phyloP scores from a whole-genome alignment of 345 rosid genomes.

The Aquilaria sinensis region DNA sequence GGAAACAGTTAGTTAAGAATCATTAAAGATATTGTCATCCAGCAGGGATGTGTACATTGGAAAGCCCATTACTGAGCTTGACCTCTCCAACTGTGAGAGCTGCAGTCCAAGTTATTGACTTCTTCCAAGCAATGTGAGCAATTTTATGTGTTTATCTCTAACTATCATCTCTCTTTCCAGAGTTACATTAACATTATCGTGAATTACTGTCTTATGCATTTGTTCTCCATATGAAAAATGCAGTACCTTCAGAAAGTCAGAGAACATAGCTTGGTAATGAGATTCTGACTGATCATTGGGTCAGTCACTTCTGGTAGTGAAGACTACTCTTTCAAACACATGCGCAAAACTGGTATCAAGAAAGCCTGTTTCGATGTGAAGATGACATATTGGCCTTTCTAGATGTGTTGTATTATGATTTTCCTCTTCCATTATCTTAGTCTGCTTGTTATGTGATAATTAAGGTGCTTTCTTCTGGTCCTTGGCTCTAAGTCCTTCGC shows the following conservation, averaged over 20 bases:
- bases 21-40: constrained; percentile 44
- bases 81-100: constrained; percentile 88
- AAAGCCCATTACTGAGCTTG: constrained; percentile 91
- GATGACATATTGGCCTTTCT: constrained; percentile 74
- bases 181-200: not conserved
- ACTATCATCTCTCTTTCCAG: not conserved
- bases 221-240: constrained; percentile 22
- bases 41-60: constrained; percentile 72
- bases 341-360: constrained; percentile 99
- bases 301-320: constrained; percentile 99
- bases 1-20: constrained; percentile 46
- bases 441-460: not conserved
- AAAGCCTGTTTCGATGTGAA: constrained; percentile 90
- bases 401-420: not conserved
- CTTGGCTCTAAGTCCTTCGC: not conserved
- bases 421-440: not conserved
- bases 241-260: constrained; percentile 85
- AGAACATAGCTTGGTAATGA: constrained; percentile 74
- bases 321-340: constrained; percentile 98
- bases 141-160: constrained; percentile 5
- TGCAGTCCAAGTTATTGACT: constrained; percentile 98
- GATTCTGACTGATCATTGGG: constrained; percentile 96
- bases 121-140: constrained; percentile 77
- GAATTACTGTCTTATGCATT: constrained; percentile 9
- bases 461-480: not conserved